Base-by-base conservation (phyloP, 2,329 filamentous ascomycete species). In the Arthrobotrys conoides region DNA sequence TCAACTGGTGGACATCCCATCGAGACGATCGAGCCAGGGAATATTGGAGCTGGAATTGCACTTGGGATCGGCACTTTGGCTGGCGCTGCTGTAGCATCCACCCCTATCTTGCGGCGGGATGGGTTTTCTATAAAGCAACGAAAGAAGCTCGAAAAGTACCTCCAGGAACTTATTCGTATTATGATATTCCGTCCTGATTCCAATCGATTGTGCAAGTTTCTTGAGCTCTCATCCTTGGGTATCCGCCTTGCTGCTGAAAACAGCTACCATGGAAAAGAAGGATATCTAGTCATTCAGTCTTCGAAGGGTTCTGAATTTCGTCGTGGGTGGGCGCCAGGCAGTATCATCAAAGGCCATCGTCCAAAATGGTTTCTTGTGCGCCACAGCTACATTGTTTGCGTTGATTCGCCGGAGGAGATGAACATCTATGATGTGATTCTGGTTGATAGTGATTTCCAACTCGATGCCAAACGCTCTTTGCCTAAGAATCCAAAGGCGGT, bases 381-480 rank as follows among this genome's bases (percentile, higher is more conserved):
- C 65, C 94, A 98, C 84, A 98, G 94, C 86, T 99, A 99, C 83
- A 91, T 99, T 76, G 95, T 97, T 53, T 97, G 95, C 81, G 94
- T 98, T n/a, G 95, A 98, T 83, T 97, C 96, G 0, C 96, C 96
- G 0, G 95, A 98, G 84, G 97, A 97, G 82, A 97, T 98, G 92
- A 95, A 97, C 82, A 96, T 98, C 38, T 97, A 97, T 84, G 96
- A 99, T 85, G 96, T 99, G 22, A 98, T 97, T 84, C 88, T 99
- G n/a, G 93, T 98, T 27, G 96, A 99, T 83, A 88, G 92, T 0
- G 91, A 92, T 82, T 99, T 99, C 85, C 88, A 89, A 66, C 90
- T 97, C 63, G 90, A 94, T 80, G 90, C 92, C 70, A 94, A 94
- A 84, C 89, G 89, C 57, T 87, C 79, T 82, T 84, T 81, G 83